These are phyloP conservation scores for Fusarium penzigii DNA, from an alignment of 2,329 filamentous ascomycete species.

Conservation along the genomic window DNA sequence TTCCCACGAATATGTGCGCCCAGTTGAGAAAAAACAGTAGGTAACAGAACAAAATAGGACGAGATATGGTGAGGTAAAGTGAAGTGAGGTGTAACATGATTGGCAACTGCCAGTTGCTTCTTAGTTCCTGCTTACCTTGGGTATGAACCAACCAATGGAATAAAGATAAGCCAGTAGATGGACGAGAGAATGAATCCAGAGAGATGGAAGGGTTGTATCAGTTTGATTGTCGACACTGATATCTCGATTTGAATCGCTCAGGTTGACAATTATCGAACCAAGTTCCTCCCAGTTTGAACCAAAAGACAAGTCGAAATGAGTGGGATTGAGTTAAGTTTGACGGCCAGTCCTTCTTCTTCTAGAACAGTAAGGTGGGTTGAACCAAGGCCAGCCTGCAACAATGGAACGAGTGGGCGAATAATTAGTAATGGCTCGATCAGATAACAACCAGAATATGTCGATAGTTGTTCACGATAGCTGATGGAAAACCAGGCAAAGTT, in stretches of 20 bases:
- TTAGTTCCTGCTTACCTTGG: slow-evolving; percentile 5
- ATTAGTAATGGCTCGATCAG: slow-evolving; percentile 6
- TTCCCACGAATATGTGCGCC: too few relatives aligned
- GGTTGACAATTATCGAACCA: slow-evolving; percentile 13
- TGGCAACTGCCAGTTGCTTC: background rate
- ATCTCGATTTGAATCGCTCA: background rate
- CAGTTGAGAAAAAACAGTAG: too few relatives aligned
- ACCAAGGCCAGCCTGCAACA: slow-evolving; percentile 3
- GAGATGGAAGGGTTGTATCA: background rate
- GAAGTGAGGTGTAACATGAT: slow-evolving; percentile 2
- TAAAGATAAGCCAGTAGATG: background rate
- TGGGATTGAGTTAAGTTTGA: slow-evolving; percentile 11
- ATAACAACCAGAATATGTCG: slow-evolving; percentile 4
- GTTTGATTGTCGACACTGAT: background rate
- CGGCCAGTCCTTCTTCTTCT: background rate
- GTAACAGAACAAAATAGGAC: too few relatives aligned
- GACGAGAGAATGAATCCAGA: background rate
- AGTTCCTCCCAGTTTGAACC: slow-evolving; percentile 1
- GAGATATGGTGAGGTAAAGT: too few relatives aligned
- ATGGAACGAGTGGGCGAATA: slow-evolving; percentile 6
- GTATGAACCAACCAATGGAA: background rate
- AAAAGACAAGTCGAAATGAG: slow-evolving; percentile 13
- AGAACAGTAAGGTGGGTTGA: too few relatives aligned
- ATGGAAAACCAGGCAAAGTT: background rate
- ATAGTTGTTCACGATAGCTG: slow-evolving; percentile 2